Conservation (phyloP, 352 stramenopile species). For the Pythium angustatum region DNA sequence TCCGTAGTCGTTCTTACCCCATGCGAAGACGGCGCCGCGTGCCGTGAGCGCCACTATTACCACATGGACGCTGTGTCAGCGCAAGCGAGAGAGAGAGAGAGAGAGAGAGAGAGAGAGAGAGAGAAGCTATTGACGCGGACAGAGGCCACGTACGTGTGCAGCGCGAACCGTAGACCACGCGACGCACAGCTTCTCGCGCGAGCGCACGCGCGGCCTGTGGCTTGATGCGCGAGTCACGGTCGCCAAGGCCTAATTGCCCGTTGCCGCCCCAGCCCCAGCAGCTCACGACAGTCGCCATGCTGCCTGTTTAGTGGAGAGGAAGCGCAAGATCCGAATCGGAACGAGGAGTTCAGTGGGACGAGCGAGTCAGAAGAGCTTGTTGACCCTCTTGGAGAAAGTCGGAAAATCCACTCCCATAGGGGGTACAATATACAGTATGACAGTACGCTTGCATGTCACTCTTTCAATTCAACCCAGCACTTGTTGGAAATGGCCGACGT, state of each 20-base stretch:
- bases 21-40: conserved; percentile 37
- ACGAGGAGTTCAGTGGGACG: background rate
- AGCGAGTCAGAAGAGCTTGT: background rate
- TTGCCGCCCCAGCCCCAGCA: conserved; percentile 50
- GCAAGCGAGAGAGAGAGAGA: background rate
- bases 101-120: background rate
- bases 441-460: background rate
- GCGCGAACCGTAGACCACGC: conserved; percentile 41
- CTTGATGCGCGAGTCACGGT: conserved; percentile 46
- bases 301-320: background rate
- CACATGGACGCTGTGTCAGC: background rate
- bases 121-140: background rate
- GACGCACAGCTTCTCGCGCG: conserved; percentile 26
- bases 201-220: conserved; percentile 35
- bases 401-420: no score
- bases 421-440: background rate
- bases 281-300: conserved; percentile 21
- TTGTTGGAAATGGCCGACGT: background rate
- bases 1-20: conserved; percentile 46
- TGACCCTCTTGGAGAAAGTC: no score
- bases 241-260: conserved; percentile 40
- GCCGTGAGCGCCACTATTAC: conserved; percentile 34
- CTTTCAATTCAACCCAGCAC: background rate
- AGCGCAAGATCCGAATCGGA: background rate
- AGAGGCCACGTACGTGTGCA: conserved; percentile 33